Conservation (phyloP, 2,329 filamentous ascomycete species). For the Cladosporium phlei region DNA sequence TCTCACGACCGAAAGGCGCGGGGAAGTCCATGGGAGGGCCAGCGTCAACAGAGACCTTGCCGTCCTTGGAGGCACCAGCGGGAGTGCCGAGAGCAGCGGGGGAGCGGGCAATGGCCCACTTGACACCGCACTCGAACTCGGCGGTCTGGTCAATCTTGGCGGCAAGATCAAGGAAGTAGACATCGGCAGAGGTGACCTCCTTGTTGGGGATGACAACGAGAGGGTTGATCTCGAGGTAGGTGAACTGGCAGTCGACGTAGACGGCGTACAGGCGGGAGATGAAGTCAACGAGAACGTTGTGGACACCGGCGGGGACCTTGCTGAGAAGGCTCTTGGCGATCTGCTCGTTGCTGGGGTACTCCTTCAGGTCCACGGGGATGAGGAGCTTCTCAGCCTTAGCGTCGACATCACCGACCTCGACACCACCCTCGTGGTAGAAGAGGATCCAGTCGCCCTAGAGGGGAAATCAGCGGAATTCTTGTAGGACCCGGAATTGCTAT, state of each 20-base stretch:
- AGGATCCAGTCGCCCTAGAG: constrained; percentile 96
- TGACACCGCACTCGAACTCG: constrained; percentile 97
- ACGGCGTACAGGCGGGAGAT: constrained; percentile 97
- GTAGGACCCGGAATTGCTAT: background rate
- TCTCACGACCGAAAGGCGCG: constrained; percentile 95
- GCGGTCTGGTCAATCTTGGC: constrained; percentile 99
- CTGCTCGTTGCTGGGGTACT: constrained; percentile 94
- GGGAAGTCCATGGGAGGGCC: constrained; percentile 99
- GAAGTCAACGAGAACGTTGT: constrained; percentile 99
- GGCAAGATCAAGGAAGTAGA: constrained; percentile 96
- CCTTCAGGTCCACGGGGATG: constrained; percentile 87
- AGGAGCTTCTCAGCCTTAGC: constrained; percentile 98
- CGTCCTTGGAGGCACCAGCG: constrained; percentile 50
- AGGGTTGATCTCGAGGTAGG: constrained; percentile 99
- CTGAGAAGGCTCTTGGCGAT: constrained; percentile 80
- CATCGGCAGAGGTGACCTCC: constrained; percentile 83
- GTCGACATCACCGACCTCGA: constrained; percentile 98
- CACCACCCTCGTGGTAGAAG: constrained; percentile 99
- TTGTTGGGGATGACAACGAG: constrained; percentile 95
- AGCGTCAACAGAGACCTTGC: constrained; percentile 88
- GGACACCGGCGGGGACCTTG: constrained; percentile 90
- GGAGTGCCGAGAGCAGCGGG: constrained; percentile 83
- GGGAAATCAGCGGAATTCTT: constrained; percentile 15
- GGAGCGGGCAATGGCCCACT: constrained; percentile 95
- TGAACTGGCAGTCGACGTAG: constrained; percentile 99